Evolutionary conservation across 129 eudicot genomes (phyloP).

Genomic region (Pulicaria dysenterica): DNA sequence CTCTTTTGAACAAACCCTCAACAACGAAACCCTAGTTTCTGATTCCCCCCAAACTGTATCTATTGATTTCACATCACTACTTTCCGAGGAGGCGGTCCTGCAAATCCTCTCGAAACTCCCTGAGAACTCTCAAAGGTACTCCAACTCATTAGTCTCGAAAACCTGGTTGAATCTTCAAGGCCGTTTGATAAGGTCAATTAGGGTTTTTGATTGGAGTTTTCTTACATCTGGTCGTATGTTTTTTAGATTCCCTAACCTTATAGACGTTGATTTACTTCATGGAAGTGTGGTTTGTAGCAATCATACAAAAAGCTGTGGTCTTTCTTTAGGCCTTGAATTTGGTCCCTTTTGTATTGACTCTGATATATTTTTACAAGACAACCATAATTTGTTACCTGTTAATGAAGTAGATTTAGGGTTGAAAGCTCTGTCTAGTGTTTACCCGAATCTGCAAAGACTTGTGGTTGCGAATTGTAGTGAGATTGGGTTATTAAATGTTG

Average conservation of each 20-base stretch:
- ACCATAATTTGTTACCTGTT: constrained; percentile 35
- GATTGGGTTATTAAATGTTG: constrained; percentile 64
- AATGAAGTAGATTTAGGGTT: constrained; percentile 60
- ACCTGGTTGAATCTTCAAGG: constrained; percentile 67
- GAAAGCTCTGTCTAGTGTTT: constrained; percentile 45
- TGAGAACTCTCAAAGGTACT: constrained; percentile 28
- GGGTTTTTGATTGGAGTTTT: constrained; percentile 72
- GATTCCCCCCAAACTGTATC: constrained; percentile 27
- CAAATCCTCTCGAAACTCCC: constrained; percentile 52
- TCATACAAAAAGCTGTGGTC: constrained; percentile 33
- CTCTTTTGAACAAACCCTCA: constrained; percentile 16
- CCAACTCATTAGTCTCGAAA: constrained; percentile 65
- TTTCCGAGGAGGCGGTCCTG: constrained; percentile 58
- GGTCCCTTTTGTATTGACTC: constrained; percentile 53
- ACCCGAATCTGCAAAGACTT: constrained; percentile 63
- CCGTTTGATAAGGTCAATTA: constrained; percentile 51
- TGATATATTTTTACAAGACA: constrained; percentile 21
- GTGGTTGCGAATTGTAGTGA: constrained; percentile 64
- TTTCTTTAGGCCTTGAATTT: constrained; percentile 41
- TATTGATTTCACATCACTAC: constrained; percentile 52
- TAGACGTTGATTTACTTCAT: constrained; percentile 56
- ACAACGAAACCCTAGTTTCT: constrained; percentile 36
- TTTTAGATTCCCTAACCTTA: constrained; percentile 66
- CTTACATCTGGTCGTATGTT: constrained; percentile 58
- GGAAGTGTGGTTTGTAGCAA: constrained; percentile 47